Conservation (phyloP, 345 rosid genomes). For the Eucalyptus sp. region DNA sequence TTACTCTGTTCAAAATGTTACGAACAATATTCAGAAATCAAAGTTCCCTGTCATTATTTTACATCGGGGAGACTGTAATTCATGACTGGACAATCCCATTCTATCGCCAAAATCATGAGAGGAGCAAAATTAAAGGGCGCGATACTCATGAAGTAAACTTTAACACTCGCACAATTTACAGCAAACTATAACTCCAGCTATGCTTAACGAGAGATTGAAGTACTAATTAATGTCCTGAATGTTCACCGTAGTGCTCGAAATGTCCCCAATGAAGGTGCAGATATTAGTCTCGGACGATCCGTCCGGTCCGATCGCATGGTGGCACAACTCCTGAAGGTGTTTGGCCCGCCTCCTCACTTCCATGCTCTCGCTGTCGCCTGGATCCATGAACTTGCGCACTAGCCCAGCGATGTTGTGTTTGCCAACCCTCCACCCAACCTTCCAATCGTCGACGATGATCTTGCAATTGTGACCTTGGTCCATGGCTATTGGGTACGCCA, state of each 20-base stretch:
- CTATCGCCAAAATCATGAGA: not conserved
- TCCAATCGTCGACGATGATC: slow-evolving; percentile 25
- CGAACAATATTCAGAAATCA: too few species aligned
- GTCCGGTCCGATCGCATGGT: not conserved
- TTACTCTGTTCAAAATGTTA: not conserved
- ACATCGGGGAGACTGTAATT: not conserved
- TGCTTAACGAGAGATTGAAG: not conserved
- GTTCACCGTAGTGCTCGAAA: not conserved
- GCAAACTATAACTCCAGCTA: not conserved
- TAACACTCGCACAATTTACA: not conserved
- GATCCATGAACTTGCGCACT: slow-evolving; percentile 9
- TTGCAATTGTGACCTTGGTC: slow-evolving; percentile 26
- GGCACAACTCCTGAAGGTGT: not conserved
- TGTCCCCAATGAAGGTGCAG: not conserved
- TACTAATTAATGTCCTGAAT: not conserved
- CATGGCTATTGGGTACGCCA: slow-evolving; percentile 16
- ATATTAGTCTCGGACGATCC: slow-evolving; percentile 1
- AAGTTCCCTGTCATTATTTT: too few species aligned
- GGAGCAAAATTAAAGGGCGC: not conserved
- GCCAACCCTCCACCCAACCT: slow-evolving; percentile 20
- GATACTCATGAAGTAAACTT: not conserved
- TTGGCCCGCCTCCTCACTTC: slow-evolving; percentile 6
- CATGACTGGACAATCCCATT: not conserved
- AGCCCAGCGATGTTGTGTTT: slow-evolving; percentile 3
- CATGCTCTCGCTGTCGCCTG: not conserved